Conservation (phyloP, 106 monocot genomes). For the Dendrobium huoshanense region DNA sequence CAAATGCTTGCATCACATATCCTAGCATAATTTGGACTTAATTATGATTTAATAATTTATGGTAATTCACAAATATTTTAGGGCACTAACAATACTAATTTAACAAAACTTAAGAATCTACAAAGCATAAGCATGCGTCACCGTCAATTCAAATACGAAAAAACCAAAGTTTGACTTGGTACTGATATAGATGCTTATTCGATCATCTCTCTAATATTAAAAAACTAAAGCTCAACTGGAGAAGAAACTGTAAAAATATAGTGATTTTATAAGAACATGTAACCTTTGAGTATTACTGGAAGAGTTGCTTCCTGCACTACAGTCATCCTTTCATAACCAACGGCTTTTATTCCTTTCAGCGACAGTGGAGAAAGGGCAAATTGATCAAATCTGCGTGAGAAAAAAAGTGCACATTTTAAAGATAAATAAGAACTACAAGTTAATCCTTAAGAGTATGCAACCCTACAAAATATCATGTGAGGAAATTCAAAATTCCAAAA, state of each 20-base stretch:
- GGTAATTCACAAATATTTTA: neutral
- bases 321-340: slow-evolving; percentile 97
- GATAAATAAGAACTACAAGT: neutral
- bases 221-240: neutral
- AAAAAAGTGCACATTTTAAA: neutral
- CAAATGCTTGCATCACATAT: neutral
- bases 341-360: slow-evolving; percentile 81
- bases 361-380: slow-evolving; percentile 79
- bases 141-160: neutral
- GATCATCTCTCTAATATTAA: neutral
- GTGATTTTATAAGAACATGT: neutral
- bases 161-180: neutral
- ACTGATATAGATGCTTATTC: neutral
- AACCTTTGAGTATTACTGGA: slow-evolving; percentile 93
- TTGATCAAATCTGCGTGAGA: slow-evolving; percentile 74
- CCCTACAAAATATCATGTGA: neutral
- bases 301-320: slow-evolving; percentile 89
- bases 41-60: neutral
- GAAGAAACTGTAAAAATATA: slow-evolving; percentile 2
- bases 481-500: neutral
- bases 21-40: neutral
- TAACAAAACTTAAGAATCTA: neutral
- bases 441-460: neutral
- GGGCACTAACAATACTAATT: neutral
- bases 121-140: neutral